Evolutionary conservation across 495 filamentous ascomycete genomes (phyloP), one percentile per base, ranked within the genome.

Genomic region (Penicillium mononematosum): DNA sequence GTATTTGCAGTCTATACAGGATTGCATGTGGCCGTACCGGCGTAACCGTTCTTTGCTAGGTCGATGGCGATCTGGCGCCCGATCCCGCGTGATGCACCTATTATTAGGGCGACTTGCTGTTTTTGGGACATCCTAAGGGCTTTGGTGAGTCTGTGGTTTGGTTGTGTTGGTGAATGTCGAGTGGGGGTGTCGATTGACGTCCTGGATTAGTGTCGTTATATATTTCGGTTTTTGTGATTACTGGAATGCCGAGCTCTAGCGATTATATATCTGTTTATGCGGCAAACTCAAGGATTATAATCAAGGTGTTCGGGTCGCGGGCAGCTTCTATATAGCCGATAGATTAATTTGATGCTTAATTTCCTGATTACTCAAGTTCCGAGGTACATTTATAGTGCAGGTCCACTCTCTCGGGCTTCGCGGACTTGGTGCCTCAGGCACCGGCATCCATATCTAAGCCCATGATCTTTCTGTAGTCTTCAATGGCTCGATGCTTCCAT

Each of bases 31-130:
- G n/a, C 2, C 38, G 45, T 71, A 87, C 89, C 88, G 44, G 79
- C 73, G 61, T 93, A 94, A 22, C 85, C 85, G 48, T 85, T 80
- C 60, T 78, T 82, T 16, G 88, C 87, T 2, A 92, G 75, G 63
- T 88, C 85, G 64, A 94, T 82, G 48, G 89, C 88, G 32, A 94
- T 75, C 62, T 92, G 89, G 24, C 90, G 78, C 16, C 90, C 90
- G 50, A 94, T 93, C 16, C 89, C 90, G 32, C 89, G 74, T 0
- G 88, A 90, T 0, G 85, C 89, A 24, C 88, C 89, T 34, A 92
- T 77, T 17, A 92, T 76, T 4, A 92, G 73, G 8, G 88, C 88
- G 2, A 90, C 85, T 29, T 73, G 71, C 25, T 71, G 67, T 12
- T 29, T 70, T n/a, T 43, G 64, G 52, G 3, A 12, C n/a, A 17